A percentile compares a stretch with the other conserved stretches of the same genome.
These are phyloP conservation scores for Durusdinium trenchii DNA, from an alignment of 73 alveolate genomes.

Conservation along the genomic window DNA sequence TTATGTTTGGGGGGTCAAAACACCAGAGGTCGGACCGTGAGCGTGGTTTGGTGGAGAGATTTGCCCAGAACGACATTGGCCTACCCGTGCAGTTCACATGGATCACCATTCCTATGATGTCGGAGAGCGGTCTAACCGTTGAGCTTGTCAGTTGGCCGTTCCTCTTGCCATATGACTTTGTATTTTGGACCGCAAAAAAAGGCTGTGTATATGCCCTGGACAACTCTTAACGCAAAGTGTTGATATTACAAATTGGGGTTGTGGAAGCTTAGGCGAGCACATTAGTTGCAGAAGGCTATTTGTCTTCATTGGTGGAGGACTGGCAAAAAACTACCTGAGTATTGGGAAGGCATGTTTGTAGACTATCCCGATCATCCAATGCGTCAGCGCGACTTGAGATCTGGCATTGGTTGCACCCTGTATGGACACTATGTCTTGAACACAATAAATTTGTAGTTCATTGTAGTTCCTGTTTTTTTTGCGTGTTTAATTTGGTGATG, in stretches of 20 bases:
- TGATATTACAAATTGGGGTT: too few species aligned
- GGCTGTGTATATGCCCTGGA: neutral
- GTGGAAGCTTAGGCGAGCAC: conserved; percentile 23
- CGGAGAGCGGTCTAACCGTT: neutral
- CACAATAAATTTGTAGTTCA: neutral
- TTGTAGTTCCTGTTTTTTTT: neutral
- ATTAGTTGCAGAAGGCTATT: neutral
- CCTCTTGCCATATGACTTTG: conserved; percentile 1
- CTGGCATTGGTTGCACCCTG: conserved; percentile 38
- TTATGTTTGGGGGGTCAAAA: neutral
- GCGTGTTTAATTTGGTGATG: neutral
- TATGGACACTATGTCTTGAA: neutral
- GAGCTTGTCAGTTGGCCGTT: conserved; percentile 11
- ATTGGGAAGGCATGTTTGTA: neutral
- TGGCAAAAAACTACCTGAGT: neutral
- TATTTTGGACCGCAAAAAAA: neutral
- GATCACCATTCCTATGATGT: neutral
- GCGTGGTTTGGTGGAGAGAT: conserved; percentile 11
- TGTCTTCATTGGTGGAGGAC: neutral
- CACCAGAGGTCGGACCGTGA: neutral
- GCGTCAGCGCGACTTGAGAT: neutral
- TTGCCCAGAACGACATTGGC: neutral
- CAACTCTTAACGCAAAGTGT: neutral
- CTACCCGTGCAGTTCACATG: neutral
- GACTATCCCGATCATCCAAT: conserved; percentile 49